A percentile compares a stretch with the other conserved stretches of the same genome.
These are phyloP conservation scores for Xylariales sp. DNA, from an alignment of 2,329 filamentous ascomycete species.

Conservation along the genomic window DNA sequence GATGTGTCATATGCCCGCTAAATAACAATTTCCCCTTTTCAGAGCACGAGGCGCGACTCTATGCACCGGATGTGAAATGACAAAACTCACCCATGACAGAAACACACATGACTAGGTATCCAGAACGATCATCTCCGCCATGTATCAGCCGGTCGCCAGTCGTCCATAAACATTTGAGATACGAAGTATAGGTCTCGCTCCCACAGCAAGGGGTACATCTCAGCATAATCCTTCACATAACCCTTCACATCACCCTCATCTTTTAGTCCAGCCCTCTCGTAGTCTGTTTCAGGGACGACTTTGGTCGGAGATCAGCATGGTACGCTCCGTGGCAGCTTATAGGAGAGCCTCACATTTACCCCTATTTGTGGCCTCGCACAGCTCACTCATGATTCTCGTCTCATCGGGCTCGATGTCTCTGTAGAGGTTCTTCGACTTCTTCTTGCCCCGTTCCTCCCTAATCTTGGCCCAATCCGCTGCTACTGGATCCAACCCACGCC, in stretches of 20 bases:
- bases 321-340: background rate
- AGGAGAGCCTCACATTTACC: constrained; percentile 7
- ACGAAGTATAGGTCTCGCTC: constrained; percentile 41
- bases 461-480: constrained; percentile 22
- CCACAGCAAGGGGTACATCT: constrained; percentile 20
- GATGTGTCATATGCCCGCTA: too few relatives aligned
- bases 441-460: constrained; percentile 12
- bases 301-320: background rate
- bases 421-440: constrained; percentile 21
- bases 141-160: constrained; percentile 30
- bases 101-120: too few relatives aligned
- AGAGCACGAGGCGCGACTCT: too few relatives aligned
- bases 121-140: constrained; percentile 8
- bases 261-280: background rate
- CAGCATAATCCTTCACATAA: too few relatives aligned
- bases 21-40: too few relatives aligned
- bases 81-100: too few relatives aligned
- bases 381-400: constrained; percentile 10
- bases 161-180: constrained; percentile 39
- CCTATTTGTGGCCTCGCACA: constrained; percentile 12
- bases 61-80: too few relatives aligned
- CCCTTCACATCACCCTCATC: too few relatives aligned
- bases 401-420: constrained; percentile 28
- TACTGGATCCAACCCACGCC: constrained; percentile 28
- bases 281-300: background rate